A percentile compares a stretch with the other conserved stretches of the same genome.
Evolutionary conservation across 2,329 filamentous ascomycete species (phyloP).

Genomic region (Myriosclerotinia scirpicola): DNA sequence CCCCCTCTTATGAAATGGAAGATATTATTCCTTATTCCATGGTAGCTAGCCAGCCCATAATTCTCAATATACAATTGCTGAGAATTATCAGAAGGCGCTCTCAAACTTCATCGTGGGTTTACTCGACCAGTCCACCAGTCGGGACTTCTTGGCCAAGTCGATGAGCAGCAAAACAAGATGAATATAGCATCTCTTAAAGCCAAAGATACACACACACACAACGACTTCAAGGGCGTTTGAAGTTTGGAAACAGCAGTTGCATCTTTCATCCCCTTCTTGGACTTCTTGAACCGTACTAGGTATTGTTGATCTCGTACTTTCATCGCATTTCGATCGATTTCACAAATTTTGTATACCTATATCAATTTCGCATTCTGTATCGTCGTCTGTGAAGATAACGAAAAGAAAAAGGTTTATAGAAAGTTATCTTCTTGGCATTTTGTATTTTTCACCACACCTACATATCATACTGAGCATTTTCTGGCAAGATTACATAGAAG

Average conservation of each 20-base stretch:
- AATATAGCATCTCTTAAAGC: background rate
- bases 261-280: slow-evolving; percentile 5
- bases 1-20: background rate
- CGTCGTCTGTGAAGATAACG: background rate
- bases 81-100: background rate
- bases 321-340: background rate
- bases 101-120: background rate
- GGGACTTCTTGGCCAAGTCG: background rate
- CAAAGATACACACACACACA: background rate
- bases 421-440: background rate
- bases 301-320: background rate
- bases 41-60: background rate
- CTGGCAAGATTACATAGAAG: too few species aligned
- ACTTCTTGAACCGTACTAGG: background rate
- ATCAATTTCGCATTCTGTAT: background rate
- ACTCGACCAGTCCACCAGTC: background rate
- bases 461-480: background rate
- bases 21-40: background rate
- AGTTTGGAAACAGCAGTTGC: background rate
- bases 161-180: background rate
- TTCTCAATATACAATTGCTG: background rate
- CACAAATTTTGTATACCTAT: background rate
- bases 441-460: background rate
- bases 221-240: background rate
- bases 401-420: background rate